Evolutionary conservation across 495 filamentous ascomycete species (phyloP), one percentile per base, ranked within the genome.

Genomic region (Xylaria acuta): DNA sequence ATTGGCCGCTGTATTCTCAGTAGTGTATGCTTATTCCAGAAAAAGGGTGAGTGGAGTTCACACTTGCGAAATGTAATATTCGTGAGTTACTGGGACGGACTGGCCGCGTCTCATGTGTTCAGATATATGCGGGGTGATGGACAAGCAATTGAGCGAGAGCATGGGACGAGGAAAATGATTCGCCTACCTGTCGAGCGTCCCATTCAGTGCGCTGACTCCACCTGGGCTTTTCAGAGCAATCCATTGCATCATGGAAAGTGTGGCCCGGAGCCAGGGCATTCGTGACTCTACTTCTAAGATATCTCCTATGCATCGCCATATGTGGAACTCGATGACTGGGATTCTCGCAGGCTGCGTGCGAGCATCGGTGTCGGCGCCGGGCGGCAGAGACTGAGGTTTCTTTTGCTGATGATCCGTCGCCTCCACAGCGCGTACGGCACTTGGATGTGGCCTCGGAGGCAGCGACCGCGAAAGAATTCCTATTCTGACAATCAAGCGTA

Each of bases 171-270:
- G 45, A 80, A 76, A 79, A 73, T 76, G 64, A 75, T 72, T 73
- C 67, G 69, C 94, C 91, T 89, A 98, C 94, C 93, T 95, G 88
- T 98, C 94, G 81, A 97, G 84, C 75, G 90, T 86, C 69, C 93
- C 91, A 80, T 94, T 87, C 11, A 91, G 88, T 78, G 86, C 86
- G 80, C 92, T 93, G 47, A 97, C 79, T 81, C 82, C 85, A 75
- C 93, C 91, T 73, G 93, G 92, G 49, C 93, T 92, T 74, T 83
- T 84, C 75, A 95, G 79, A 76, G 89, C 84, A 72, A 88, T 85
- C 85, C 91, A 90, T 82, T 94, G 93, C 67, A 90, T 76, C 77
- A 97, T 86, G 64, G 91, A 89, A 45, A 94, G 75, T 67, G 88
- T 79, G 75, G 92, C 93, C 76, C 82, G 85, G 54, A 97, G 84